phyloP scores from a whole-genome alignment of 257 asterid genomes.

The Fraxinus quadrangulata region DNA sequence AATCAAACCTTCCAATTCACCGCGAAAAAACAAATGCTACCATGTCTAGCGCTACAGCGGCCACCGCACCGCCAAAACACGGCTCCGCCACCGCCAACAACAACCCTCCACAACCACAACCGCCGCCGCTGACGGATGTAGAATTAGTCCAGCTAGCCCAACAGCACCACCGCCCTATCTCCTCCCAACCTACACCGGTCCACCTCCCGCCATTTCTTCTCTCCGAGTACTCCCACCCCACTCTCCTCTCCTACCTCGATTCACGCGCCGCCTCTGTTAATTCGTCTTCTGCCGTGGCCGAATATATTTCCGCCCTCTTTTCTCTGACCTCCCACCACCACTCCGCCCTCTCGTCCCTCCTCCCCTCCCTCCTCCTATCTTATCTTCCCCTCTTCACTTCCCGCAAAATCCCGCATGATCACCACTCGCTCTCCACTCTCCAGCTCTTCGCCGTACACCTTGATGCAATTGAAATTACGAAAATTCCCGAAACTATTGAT shows the following conservation, averaged over 20 bases:
- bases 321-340: slow-evolving; percentile 57
- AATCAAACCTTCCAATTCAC: slow-evolving; percentile 65
- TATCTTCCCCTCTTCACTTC: slow-evolving; percentile 63
- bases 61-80: slow-evolving; percentile 28
- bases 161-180: slow-evolving; percentile 30
- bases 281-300: slow-evolving; percentile 53
- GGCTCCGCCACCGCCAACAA: slow-evolving; percentile 24
- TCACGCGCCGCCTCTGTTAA: slow-evolving; percentile 51
- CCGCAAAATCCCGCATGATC: slow-evolving; percentile 59
- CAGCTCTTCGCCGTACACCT: slow-evolving; percentile 63
- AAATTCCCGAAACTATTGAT: slow-evolving; percentile 41
- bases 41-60: slow-evolving; percentile 35
- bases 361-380: slow-evolving; percentile 51
- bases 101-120: slow-evolving; percentile 34
- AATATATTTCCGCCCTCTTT: slow-evolving; percentile 60
- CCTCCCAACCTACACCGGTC: slow-evolving; percentile 35
- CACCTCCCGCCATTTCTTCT: slow-evolving; percentile 60
- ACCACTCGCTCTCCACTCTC: slow-evolving; percentile 48
- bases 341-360: slow-evolving; percentile 51
- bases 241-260: slow-evolving; percentile 59
- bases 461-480: slow-evolving; percentile 40
- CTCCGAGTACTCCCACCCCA: slow-evolving; percentile 50
- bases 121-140: slow-evolving; percentile 46
- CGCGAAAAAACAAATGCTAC: slow-evolving; percentile 17
- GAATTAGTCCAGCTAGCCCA: slow-evolving; percentile 67